Evolutionary conservation across 108 stramenopile genomes (phyloP).

Genomic region (Cylindrotheca fusiformis): DNA sequence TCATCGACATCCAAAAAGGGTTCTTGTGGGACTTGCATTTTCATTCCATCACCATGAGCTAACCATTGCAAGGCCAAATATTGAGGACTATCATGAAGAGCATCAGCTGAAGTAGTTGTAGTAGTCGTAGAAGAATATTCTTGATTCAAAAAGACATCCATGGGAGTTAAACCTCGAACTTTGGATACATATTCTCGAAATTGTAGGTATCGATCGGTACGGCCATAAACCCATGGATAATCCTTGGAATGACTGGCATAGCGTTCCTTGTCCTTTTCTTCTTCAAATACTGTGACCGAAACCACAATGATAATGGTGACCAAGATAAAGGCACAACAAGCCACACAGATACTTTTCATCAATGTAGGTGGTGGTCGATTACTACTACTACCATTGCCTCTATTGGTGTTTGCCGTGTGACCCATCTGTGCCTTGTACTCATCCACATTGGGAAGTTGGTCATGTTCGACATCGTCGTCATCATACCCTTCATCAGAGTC

Average conservation of each 20-base stretch:
- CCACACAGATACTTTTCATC: neutral
- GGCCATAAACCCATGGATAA: neutral
- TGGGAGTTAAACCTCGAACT: neutral
- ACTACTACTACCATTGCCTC: too few species aligned
- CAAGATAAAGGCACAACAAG: neutral
- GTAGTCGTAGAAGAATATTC: too few species aligned
- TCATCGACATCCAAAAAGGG: neutral
- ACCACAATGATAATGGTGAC: neutral
- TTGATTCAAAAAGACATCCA: too few species aligned
- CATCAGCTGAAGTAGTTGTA: neutral
- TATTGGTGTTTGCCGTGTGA: neutral
- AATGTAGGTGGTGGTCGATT: neutral
- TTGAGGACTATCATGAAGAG: neutral
- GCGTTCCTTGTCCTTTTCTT: neutral
- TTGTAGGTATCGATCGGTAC: neutral
- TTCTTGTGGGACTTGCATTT: neutral
- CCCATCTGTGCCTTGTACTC: neutral
- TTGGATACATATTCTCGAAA: neutral
- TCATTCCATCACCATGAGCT: neutral
- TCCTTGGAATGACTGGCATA: neutral
- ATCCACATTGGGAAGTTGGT: slow-evolving; percentile 1
- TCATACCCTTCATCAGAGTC: neutral
- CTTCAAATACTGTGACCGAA: neutral
- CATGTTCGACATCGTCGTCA: too few species aligned
- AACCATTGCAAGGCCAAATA: neutral